Percentiles rank a stretch among this genome's conserved stretches.
phyloP scores from a whole-genome alignment of 768 basidiomycete genomes.

The Lentinula guzmanii region DNA sequence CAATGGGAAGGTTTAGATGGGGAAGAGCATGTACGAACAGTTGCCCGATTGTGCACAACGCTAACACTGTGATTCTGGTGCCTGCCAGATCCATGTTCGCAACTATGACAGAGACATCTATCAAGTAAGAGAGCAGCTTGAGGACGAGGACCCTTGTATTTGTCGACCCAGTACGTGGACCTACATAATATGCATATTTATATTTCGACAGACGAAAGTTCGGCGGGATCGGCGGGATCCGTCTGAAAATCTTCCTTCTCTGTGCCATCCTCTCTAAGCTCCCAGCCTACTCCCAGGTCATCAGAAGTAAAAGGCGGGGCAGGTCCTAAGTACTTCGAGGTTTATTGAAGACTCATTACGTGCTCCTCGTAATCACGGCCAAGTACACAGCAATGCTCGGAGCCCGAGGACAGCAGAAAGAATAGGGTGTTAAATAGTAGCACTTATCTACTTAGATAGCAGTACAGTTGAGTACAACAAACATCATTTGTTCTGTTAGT shows the following conservation, averaged over 20 bases:
- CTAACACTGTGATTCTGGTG: background rate
- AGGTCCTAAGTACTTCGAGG: background rate
- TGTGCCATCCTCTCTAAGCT: background rate
- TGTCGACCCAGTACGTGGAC: background rate
- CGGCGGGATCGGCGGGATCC: background rate
- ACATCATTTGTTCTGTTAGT: no score
- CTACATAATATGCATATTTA: background rate
- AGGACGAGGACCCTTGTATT: background rate
- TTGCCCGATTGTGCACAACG: background rate
- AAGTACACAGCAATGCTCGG: no score
- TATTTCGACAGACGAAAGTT: background rate
- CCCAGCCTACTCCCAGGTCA: background rate
- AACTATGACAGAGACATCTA: constrained; percentile 2
- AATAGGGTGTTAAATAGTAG: no score
- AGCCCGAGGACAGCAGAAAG: no score
- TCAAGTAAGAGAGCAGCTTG: background rate
- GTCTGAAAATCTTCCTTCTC: background rate
- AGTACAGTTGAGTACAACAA: no score
- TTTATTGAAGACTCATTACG: no score
- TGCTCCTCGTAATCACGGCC: no score
- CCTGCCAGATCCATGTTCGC: background rate
- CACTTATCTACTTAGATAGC: no score
- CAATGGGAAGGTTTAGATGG: background rate
- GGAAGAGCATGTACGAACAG: constrained; percentile 7
- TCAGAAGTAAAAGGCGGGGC: background rate